These are phyloP conservation scores for Kodamaea fungicola DNA, from an alignment of 1,139 yeast species.

Conservation along the genomic window DNA sequence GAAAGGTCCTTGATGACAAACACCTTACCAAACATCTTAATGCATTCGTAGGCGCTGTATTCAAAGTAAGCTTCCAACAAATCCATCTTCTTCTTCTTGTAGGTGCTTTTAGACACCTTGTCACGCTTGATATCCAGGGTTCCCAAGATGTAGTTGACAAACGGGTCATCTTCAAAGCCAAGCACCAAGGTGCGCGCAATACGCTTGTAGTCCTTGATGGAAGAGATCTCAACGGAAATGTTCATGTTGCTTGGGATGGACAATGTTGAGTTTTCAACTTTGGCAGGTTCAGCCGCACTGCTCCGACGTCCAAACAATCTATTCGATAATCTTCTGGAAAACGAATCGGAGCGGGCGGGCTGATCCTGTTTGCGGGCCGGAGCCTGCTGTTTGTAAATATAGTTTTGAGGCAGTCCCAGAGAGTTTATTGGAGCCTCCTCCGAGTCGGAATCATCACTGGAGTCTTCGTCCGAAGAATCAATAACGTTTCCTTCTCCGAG, in stretches of 20 bases:
- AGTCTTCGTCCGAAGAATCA: conserved; percentile 1
- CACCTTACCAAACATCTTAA: conserved; percentile 31
- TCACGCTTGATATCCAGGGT: conserved; percentile 23
- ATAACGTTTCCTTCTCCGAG: conserved; percentile 2
- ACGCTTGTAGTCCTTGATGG: conserved; percentile 33
- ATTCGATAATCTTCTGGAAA: conserved; percentile 3
- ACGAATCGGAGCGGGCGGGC: neutral
- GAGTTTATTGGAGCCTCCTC: conserved; percentile 3
- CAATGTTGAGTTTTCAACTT: conserved; percentile 2
- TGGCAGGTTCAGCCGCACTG: conserved; percentile 2
- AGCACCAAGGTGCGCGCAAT: conserved; percentile 37
- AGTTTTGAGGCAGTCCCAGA: conserved; percentile 13
- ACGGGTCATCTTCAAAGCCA: conserved; percentile 42
- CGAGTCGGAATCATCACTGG: conserved; percentile 2
- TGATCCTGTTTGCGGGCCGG: neutral
- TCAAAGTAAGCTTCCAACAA: conserved; percentile 38
- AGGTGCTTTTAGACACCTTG: conserved; percentile 13
- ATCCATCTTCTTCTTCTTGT: conserved; percentile 29
- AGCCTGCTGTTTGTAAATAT: conserved; percentile 1
- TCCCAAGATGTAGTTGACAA: conserved; percentile 37
- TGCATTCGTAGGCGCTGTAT: conserved; percentile 33
- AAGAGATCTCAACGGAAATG: conserved; percentile 29
- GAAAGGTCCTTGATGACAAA: conserved; percentile 31
- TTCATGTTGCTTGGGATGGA: conserved; percentile 20
- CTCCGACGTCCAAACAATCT: conserved; percentile 2